A percentile compares a stretch with the other conserved stretches of the same genome.
Evolutionary conservation across 108 stramenopile species (phyloP).

Genomic region (Discostella pseudostelligera): DNA sequence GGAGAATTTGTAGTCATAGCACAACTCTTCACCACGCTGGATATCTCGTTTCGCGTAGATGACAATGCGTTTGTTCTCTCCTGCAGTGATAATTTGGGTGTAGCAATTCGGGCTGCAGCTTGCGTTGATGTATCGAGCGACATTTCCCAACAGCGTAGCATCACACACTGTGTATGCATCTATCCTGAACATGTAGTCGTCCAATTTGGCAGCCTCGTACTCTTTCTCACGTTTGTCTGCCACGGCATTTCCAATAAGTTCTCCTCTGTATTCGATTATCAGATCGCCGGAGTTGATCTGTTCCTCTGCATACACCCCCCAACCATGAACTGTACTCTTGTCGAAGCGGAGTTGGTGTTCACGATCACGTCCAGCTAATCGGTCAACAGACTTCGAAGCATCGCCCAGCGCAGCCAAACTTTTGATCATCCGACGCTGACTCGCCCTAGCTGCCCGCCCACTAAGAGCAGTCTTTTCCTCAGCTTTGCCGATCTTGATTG

Average conservation of each 20-base stretch:
- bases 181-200: conserved; percentile 96
- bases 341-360: conserved; percentile 72
- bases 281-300: conserved; percentile 68
- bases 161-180: conserved; percentile 81
- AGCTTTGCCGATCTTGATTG: conserved; percentile 22
- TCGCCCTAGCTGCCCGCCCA: conserved; percentile 66
- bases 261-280: conserved; percentile 94
- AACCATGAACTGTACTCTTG: conserved; percentile 72
- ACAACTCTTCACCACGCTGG: conserved; percentile 89
- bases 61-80: conserved; percentile 77
- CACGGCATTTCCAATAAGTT: conserved; percentile 84
- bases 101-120: conserved; percentile 92
- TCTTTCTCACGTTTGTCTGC: conserved; percentile 87
- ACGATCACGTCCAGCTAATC: conserved; percentile 58
- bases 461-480: conserved; percentile 43
- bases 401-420: conserved; percentile 53
- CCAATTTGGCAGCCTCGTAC: conserved; percentile 86
- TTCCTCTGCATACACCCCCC: conserved; percentile 82
- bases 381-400: conserved; percentile 39
- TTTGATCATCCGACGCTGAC: conserved; percentile 68
- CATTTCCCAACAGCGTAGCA: conserved; percentile 83
- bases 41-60: conserved; percentile 93
- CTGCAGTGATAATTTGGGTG: conserved; percentile 78
- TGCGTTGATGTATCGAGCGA: conserved; percentile 97
- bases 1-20: conserved; percentile 97